phyloP scores from a whole-genome alignment of 768 basidiomycete genomes.

The Lentinula detonsa region DNA sequence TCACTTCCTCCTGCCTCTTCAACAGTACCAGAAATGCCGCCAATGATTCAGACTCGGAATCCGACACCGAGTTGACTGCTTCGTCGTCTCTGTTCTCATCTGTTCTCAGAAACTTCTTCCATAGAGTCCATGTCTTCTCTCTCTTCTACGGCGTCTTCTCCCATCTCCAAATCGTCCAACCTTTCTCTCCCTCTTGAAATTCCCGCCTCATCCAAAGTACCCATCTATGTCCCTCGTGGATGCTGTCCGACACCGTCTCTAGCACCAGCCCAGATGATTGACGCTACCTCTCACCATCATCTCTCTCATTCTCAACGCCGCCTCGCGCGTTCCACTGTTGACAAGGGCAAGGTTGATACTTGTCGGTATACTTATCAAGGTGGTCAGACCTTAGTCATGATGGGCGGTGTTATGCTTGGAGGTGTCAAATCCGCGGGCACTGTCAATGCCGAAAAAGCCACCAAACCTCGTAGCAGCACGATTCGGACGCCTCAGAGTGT shows the following conservation, averaged over 20 bases:
- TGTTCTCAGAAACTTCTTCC: slow-evolving; percentile 1
- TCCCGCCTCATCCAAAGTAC: not conserved
- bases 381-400: slow-evolving; percentile 6
- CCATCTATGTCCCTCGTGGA: not conserved
- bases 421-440: not conserved
- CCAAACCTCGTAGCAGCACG: not conserved
- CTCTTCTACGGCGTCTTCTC: slow-evolving; percentile 3
- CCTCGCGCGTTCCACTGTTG: not conserved
- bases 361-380: slow-evolving; percentile 1
- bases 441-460: not conserved
- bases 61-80: slow-evolving; percentile 2
- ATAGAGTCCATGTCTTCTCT: not conserved
- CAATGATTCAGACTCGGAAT: slow-evolving; percentile 3
- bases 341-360: not conserved
- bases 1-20: not conserved
- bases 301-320: slow-evolving; percentile 3
- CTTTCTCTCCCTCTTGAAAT: not conserved
- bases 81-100: slow-evolving; percentile 1
- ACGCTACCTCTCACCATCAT: not conserved
- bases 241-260: not conserved
- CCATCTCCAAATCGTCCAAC: not conserved
- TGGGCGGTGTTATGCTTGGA: slow-evolving; percentile 6
- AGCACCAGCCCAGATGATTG: too few relatives aligned
- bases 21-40: not conserved
- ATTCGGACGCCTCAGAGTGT: not conserved